Evolutionary conservation across 2,329 filamentous ascomycete species (phyloP).

Genomic region (Talaromyces funiculosus): DNA sequence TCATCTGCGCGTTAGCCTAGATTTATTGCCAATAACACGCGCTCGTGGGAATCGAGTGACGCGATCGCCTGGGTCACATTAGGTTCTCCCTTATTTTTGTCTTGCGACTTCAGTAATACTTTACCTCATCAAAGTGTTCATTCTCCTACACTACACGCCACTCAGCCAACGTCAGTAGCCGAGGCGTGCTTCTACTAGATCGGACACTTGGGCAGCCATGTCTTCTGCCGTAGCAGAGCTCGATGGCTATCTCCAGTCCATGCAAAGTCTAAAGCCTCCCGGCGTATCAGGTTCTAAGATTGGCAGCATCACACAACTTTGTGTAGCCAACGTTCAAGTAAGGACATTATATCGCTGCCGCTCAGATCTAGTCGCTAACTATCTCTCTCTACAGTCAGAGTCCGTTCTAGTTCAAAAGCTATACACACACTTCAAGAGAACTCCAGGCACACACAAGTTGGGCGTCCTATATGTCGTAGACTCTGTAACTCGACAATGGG

Average conservation of each 20-base stretch:
- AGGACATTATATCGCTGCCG: conserved; percentile 24
- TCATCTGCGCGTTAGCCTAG: conserved; percentile 30
- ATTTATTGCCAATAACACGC: conserved; percentile 26
- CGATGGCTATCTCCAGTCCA: conserved; percentile 82
- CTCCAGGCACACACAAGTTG: conserved; percentile 90
- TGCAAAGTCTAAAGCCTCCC: conserved; percentile 85
- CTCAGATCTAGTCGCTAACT: conserved; percentile 9
- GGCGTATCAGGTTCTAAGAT: conserved; percentile 94
- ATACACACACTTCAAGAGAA: conserved; percentile 94
- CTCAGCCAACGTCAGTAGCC: conserved; percentile 2
- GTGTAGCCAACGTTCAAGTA: conserved; percentile 88
- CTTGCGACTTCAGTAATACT: conserved; percentile 17
- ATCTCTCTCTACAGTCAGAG: conserved; percentile 62
- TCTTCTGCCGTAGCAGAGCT: conserved; percentile 84
- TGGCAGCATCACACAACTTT: conserved; percentile 75
- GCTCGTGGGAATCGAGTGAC: conserved; percentile 35
- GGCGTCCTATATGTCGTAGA: conserved; percentile 99
- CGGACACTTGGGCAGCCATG: conserved; percentile 46
- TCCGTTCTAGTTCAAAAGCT: conserved; percentile 93
- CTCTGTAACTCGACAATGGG: conserved; percentile 98
- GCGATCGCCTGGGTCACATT: conserved; percentile 24
- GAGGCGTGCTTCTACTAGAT: conserved; percentile 3
- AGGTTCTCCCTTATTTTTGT: not conserved
- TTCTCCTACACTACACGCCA: not conserved
- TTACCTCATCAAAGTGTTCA: conserved; percentile 15